Base-by-base conservation (phyloP, 2,329 filamentous ascomycete species). In the Nannizziopsis arthrosporioides region DNA sequence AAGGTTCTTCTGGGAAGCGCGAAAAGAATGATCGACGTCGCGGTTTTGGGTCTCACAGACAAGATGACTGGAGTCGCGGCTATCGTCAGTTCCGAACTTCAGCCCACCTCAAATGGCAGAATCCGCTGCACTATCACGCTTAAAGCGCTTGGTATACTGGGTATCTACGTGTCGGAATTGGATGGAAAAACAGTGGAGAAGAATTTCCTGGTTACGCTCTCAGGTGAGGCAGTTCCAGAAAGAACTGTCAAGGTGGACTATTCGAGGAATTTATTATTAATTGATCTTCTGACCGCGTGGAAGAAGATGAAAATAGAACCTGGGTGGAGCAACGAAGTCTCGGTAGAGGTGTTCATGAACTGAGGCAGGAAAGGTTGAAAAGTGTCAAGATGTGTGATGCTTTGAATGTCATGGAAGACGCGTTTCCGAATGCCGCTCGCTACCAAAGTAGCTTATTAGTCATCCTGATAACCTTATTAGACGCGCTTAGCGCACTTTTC, bases 41-140 rank as follows among this genome's bases (percentile, higher is more conserved):
- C 85, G 0, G 80, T 83, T 14, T 65, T 96, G 0, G 90, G 90
- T 0, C 70, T 96, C 1, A 55, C 94, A 2, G 84, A 77, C 1
- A 94, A 95, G 65, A 94, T 96, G 85, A 87, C 87, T 0, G 90
- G 88, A 0, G 80, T 82, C 0, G 88, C 86, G 1, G 88, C 87
- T 0, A 74, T 94, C 6, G 69, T 82, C 1, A 73, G 71, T 34
- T 81, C 71, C n/a, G 72, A 76, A 22, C 74, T 81, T 39, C 74
- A 74, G 31, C 61, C 81, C 55, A 66, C 75, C 32, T 69, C 73
- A 6, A 81, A 78, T 49, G 79, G 80, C 9, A 60, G 78, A 12
- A 67, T 92, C 15, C 66, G 78, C 6, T 66, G 93, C 10, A 78
- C 80, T 57, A 77, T 83, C 1, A 77, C 74, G 11, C 61, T 95